Evolutionary conservation across 108 stramenopile genomes (phyloP), one percentile per base, ranked within the genome.

Genomic region (Skeletonema marinoi): DNA sequence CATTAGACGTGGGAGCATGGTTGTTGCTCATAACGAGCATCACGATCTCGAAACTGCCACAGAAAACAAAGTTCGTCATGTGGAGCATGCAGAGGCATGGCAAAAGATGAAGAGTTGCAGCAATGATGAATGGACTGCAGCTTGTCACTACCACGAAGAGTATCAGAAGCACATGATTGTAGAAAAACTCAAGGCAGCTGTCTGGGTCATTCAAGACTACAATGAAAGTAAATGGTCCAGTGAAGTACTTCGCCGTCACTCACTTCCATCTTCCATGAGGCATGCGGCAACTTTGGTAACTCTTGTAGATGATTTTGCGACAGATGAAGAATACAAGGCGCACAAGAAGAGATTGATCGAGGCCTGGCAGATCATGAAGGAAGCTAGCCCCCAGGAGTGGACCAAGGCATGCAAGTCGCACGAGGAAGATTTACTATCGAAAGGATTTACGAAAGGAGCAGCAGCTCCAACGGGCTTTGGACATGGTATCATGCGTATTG

Each of bases 401-500:
- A 46, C 32, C 33, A 56, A 77, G 11, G 85, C 85, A 4, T 83
- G 83, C 58, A 83, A 77, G 66, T 35, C 60, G 44, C 78, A 86
- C 41, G 82, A 86, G 48, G 76, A 86, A 46, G 76, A 70, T 48
- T 65, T 87, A 50, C 32, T 82, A 6, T 78, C 82, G 76, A 82
- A n/a, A 38, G 70, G 38, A 56, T 32, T 19, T 0, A 82, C 82
- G 76, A 82, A n/a, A 38, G 70, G 38, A 56, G 41, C 19, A 16
- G 32, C 30, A 32, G 6, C 32, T 63, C 62, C 17, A 13, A 35
- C 25, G 6, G 14, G 2, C 66, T 41, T 42, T 30, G 19, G 59
- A 65, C 21, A 46, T 64, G 69, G 69, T 12, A 30, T 64, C 4
- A 51, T 78, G 69, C 68, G 68, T 16, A 70, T 16, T 33, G 6